A percentile compares a stretch with the other conserved stretches of the same genome.
Evolutionary conservation across 176 grass and related monocot genomes (phyloP).

Genomic region (Alopecurus myosuroides): DNA sequence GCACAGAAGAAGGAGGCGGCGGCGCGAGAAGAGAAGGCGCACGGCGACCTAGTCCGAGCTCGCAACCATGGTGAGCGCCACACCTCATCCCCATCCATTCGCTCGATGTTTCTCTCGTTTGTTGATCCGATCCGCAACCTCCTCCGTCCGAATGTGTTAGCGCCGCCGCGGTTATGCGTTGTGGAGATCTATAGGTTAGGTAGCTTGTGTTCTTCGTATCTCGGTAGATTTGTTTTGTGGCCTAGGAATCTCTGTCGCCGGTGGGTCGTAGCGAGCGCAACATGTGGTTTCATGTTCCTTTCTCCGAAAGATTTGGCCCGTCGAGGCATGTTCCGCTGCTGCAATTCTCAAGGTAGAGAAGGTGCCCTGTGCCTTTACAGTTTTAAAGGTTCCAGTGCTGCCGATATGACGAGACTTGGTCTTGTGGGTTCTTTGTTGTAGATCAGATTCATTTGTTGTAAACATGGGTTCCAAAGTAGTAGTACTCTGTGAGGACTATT

Average conservation of each 20-base stretch:
- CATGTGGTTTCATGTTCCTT: neutral
- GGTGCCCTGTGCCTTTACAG: neutral
- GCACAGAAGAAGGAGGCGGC: neutral
- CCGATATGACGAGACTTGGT: neutral
- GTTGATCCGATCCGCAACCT: neutral
- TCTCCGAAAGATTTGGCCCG: no score
- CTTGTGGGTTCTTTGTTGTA: neutral
- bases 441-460: neutral
- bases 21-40: neutral
- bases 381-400: neutral
- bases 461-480: no score
- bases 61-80: slow-evolving; percentile 27
- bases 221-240: neutral
- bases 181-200: neutral
- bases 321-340: neutral
- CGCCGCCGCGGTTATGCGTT: neutral
- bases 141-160: no score
- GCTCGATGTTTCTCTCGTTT: neutral
- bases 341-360: neutral
- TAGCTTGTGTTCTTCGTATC: neutral
- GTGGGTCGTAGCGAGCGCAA: neutral
- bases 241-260: neutral
- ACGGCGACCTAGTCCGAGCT: neutral
- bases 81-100: neutral
- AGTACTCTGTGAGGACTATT: no score